Conservation (phyloP, 1,284 basidiomycete genomes). For the Trametes versicolor region DNA sequence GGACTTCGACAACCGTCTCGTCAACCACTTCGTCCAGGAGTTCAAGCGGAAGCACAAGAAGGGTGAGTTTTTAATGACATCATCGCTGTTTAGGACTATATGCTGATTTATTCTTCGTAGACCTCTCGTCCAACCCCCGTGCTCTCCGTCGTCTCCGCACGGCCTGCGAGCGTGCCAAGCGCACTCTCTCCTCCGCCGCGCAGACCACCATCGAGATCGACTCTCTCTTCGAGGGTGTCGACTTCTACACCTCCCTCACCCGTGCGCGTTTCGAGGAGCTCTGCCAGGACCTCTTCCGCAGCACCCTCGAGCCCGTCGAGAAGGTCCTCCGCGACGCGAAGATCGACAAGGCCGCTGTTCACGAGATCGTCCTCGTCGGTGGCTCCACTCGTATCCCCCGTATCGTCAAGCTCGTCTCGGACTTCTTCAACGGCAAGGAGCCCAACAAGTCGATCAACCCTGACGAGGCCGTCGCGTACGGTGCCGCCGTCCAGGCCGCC, state of each 20-base stretch:
- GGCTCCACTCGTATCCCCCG: constrained; percentile 99
- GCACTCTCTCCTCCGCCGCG: constrained; percentile 96
- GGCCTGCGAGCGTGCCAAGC: constrained; percentile 99
- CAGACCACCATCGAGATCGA: constrained; percentile 99
- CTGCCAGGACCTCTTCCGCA: constrained; percentile 97
- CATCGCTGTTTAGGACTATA: not conserved
- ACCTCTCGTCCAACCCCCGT: constrained; percentile 92
- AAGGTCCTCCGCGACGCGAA: constrained; percentile 98
- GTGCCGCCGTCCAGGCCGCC: constrained; percentile 98
- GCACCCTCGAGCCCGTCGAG: constrained; percentile 97
- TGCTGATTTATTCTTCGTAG: constrained; percentile 50
- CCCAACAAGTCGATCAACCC: constrained; percentile 99
- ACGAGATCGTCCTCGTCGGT: constrained; percentile 98
- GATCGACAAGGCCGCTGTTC: constrained; percentile 95
- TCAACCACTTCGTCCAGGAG: constrained; percentile 98
- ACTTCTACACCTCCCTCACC: constrained; percentile 98
- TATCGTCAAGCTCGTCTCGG: constrained; percentile 97
- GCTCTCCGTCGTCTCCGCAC: constrained; percentile 97
- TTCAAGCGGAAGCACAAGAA: constrained; percentile 99
- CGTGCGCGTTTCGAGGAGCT: constrained; percentile 99
- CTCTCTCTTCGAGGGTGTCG: constrained; percentile 97
- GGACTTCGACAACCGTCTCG: constrained; percentile 98
- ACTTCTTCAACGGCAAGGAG: constrained; percentile 99
- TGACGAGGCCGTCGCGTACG: constrained; percentile 99
- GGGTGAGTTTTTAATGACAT: constrained; percentile 62